Base-by-base conservation (phyloP, 176 grass and related monocot species). In the Melocanna baccifera region DNA sequence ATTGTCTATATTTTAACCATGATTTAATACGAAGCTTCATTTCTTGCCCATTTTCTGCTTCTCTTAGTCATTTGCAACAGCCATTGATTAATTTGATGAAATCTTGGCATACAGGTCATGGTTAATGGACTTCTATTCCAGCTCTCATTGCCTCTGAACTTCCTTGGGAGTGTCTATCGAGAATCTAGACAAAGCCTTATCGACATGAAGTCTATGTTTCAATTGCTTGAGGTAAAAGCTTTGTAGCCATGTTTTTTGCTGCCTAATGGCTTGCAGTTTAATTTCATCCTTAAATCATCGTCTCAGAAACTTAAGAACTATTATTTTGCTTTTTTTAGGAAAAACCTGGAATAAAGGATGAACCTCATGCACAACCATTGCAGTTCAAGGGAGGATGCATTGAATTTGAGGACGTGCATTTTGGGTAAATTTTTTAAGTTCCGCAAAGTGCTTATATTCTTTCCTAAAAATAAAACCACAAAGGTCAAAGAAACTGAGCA, bases 91-190 rank as follows among this genome's bases (percentile, higher is more conserved):
- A 82, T 84, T 45, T 90, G 30, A 75, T 78, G 69, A 85, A 68
- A 53, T 90, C 3, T 73, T 83, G 28, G 55, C 64, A 47, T 88
- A 53, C 61, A 98, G 96, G 96, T 98, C 69, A 98, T 98, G 96
- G 96, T 98, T 52, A 98, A 98, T 92, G 96, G 96, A 41, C 96
- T 98, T 86, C 87, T 98, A 40, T 98, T 98, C 87, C 96, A 98
- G 86, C 91, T 98, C 72, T 98, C 96, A 70, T 71, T 95, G 53
- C 96, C 96, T 69, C 91, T 98, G 52, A 98, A 98, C 81, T 98
- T 98, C 74, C 96, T 98, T 88, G 96, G 96, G 81, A 96, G 96
- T 86, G 96, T 95, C 73, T 98, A 98, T 64, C 85, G 96, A 88
- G 96, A 98, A 87, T 88, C 93, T 87, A 95, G 96, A 86, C 96